Evolutionary conservation across 1,284 basidiomycete genomes (phyloP), one percentile per base, ranked within the genome.

Genomic region (Rhodotorula sp.): DNA sequence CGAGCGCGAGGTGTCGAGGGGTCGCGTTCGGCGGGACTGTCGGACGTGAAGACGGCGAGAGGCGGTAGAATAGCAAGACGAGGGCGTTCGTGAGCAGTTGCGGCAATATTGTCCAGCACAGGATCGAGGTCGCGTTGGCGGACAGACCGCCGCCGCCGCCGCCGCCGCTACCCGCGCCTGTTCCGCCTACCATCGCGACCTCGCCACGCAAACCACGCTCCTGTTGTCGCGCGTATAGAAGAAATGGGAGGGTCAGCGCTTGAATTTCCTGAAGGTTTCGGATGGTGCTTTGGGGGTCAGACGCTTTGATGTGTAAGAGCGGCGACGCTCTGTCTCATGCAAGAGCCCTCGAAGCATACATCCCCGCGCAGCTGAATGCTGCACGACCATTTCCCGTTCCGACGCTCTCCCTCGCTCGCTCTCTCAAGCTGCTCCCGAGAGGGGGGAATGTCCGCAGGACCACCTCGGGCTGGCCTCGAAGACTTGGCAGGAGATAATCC

Each of bases 81-180:
- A 71, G 49, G 60, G 66, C n/a, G 23, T 60, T 60, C 26, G 72
- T 66, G 38, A 68, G 43, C 61, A 74, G 19, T 10, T 68, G 61
- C 7, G 74, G 74, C 18, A 76, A 60, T 59, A 74, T 57, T 1
- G 69, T 55, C 74, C 74, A 76, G 43, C 61, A 60, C 2, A 71
- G 59, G 62, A 76, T 59, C 47, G 71, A 69, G 4, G 61, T 60
- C 21, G 73, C 38, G 54, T 76, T 72, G 14, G 69, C 38, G 43
- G 69, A 52, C 45, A 68, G 52, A 4, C 68, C 65, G 62, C 59
- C 64, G 31, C 54, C 58, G 52, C 45, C 48, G 8, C 26, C n/a
- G 18, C 62, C 54, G 54, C 54, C 54, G 26, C 54, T 26, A 18
- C 18, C 18, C 49, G 49, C 49, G 38, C 38, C 38, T 43, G 38